Conservation (phyloP, 2,329 filamentous ascomycete genomes). For the Trichoderma polysporum region DNA sequence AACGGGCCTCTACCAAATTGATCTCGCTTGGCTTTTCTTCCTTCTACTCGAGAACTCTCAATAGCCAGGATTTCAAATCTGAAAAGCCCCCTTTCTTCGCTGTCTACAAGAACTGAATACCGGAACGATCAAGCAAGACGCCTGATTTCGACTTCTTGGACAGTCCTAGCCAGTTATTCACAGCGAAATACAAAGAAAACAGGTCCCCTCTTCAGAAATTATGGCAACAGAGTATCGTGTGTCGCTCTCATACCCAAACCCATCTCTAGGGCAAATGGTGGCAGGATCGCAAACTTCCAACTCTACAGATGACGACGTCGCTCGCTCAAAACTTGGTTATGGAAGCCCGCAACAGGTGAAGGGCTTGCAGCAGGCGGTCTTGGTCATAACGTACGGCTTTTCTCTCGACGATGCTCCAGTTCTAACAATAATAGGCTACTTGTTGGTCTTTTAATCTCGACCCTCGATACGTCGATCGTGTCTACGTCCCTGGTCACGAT, state of each 20-base stretch:
- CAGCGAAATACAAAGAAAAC: background rate
- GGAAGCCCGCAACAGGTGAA: background rate
- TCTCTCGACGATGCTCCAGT: background rate
- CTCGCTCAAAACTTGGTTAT: background rate
- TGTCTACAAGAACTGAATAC: background rate
- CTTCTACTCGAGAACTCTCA: background rate
- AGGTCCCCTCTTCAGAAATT: background rate
- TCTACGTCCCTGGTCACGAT: constrained; percentile 59
- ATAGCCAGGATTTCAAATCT: background rate
- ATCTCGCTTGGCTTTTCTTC: background rate
- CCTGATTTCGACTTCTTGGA: background rate
- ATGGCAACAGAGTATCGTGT: constrained; percentile 33
- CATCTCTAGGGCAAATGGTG: constrained; percentile 34
- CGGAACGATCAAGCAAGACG: background rate
- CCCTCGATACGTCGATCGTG: constrained; percentile 57
- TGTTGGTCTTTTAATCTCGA: constrained; percentile 55
- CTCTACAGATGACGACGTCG: background rate
- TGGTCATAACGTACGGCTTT: constrained; percentile 24
- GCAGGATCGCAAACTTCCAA: constrained; percentile 11
- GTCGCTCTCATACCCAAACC: constrained; percentile 37
- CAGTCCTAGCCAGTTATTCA: background rate
- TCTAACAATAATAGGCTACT: constrained; percentile 42
- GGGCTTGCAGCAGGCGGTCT: constrained; percentile 17
- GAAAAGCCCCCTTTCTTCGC: background rate
- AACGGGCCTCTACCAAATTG: background rate